These are phyloP conservation scores for Boletus pseudopeckii DNA, from an alignment of 768 basidiomycete genomes.

Conservation along the genomic window DNA sequence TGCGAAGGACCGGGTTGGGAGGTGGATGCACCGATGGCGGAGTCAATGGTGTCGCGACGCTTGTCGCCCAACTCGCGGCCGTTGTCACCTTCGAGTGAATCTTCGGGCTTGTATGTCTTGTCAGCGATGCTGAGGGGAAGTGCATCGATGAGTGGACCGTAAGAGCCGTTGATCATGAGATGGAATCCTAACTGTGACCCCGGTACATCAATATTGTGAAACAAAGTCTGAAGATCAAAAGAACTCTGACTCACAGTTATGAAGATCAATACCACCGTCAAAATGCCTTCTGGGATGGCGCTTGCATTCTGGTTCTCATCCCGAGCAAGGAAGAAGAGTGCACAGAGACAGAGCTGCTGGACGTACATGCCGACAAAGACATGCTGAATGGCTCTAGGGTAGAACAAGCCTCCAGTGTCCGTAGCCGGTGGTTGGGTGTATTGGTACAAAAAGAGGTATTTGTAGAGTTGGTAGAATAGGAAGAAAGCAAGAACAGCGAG, in stretches of 20 bases:
- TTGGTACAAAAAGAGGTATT: slow-evolving; percentile 82
- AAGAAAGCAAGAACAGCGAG: slow-evolving; percentile 81
- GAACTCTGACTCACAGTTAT: slow-evolving; percentile 58
- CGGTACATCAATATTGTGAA: neutral
- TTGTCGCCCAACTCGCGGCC: slow-evolving; percentile 15
- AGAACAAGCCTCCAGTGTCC: slow-evolving; percentile 93
- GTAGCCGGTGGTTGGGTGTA: slow-evolving; percentile 62
- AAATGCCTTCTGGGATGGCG: slow-evolving; percentile 68
- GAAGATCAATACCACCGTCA: slow-evolving; percentile 83
- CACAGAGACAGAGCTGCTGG: slow-evolving; percentile 78
- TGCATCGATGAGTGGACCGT: slow-evolving; percentile 67
- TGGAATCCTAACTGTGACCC: slow-evolving; percentile 58
- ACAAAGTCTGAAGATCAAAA: neutral
- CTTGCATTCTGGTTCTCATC: slow-evolving; percentile 50
- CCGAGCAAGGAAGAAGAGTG: slow-evolving; percentile 85
- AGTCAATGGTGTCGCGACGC: slow-evolving; percentile 11
- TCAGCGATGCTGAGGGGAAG: slow-evolving; percentile 81
- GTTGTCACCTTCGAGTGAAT: neutral
- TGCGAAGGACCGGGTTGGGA: slow-evolving; percentile 1
- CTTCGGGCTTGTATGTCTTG: slow-evolving; percentile 45
- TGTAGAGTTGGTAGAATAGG: slow-evolving; percentile 79
- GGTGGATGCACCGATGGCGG: slow-evolving; percentile 5
- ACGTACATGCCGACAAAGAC: slow-evolving; percentile 93
- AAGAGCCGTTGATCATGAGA: slow-evolving; percentile 70
- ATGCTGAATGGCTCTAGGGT: slow-evolving; percentile 91